Conservation (phyloP, 495 filamentous ascomycete genomes). For the Friedmanniomyces simplex region DNA sequence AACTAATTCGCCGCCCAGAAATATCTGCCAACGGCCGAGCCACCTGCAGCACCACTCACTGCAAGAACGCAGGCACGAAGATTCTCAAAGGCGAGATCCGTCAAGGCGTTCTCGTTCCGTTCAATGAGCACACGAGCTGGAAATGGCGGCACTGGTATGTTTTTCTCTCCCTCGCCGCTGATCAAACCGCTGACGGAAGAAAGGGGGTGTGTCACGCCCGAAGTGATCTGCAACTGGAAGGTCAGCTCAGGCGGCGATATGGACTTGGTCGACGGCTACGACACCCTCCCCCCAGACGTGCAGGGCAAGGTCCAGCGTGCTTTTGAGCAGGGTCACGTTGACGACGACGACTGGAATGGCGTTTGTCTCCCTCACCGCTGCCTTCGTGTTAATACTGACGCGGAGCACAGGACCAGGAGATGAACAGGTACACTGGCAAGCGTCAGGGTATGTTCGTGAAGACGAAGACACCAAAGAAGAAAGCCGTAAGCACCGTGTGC, state of each 20-base stretch:
- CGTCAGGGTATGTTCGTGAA: conserved; percentile 15
- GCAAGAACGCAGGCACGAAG: conserved; percentile 53
- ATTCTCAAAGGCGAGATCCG: conserved; percentile 70
- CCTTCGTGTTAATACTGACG: conserved; percentile 15
- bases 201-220: conserved; percentile 75
- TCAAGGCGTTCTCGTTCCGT: conserved; percentile 54
- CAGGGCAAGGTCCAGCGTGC: conserved; percentile 54
- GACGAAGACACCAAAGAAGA: conserved; percentile 32
- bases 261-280: conserved; percentile 70
- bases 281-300: conserved; percentile 52
- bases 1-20: conserved; percentile 37
- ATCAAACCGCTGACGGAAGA: not conserved
- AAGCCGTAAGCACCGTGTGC: conserved; percentile 7
- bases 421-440: conserved; percentile 39
- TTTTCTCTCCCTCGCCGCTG: not conserved
- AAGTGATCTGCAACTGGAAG: conserved; percentile 46
- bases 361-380: conserved; percentile 39
- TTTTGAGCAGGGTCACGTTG: conserved; percentile 59
- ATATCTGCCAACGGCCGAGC: conserved; percentile 50
- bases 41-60: conserved; percentile 55
- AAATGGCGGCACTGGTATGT: conserved; percentile 71
- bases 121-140: conserved; percentile 42
- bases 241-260: conserved; percentile 53
- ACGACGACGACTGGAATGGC: conserved; percentile 66
- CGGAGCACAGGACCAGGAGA: conserved; percentile 48